Evolutionary conservation across 345 rosid genomes (phyloP), one percentile per base, ranked within the genome.

Genomic region (Aquilaria malaccensis): DNA sequence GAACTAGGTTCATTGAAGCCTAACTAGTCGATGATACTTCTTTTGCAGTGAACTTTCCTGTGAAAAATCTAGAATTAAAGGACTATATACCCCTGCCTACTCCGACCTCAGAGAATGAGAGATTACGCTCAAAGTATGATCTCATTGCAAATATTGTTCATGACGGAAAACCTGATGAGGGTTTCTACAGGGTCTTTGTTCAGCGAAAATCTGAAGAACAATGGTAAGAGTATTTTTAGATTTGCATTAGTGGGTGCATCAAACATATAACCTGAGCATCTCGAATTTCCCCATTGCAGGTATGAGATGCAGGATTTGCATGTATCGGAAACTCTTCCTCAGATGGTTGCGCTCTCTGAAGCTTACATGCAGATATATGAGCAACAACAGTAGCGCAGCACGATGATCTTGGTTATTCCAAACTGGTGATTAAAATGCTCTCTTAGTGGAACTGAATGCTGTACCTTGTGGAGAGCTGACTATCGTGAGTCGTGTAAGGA

Each of bases 271-370:
- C 52, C 45, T 45, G 10, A 58, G 31, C 33, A 13, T 31, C 48
- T 30, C 45, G 54, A 46, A 33, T 33, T 56, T 54, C 50, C n/a
- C 11, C 52, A 43, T 71, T 73, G 51, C 83, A 95, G 97, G 97
- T 94, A 91, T 53, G 97, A 91, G 81, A 94, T 94, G 92, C 99
- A 95, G 76, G 97, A 95, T 83, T 67, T 95, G 56, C 97, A 86
- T 57, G 97, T 95, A 59, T 90, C 95, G 0, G 99, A 95, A 71
- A 88, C 96, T 9, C 93, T 95, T 70, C 93, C 99, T 46, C 99
- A 95, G 56, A 95, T 95, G 95, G 99, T 95, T 51, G 95, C 91
- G 0, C 84, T 95, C 22, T 95, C 99, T 0, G 97, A 95, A 83
- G 87, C 97, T 22, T 91, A 91, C 61, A 78, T 95, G 88, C 99